phyloP scores from a whole-genome alignment of 257 asterid genomes.

The Przewalskia tangutica region DNA sequence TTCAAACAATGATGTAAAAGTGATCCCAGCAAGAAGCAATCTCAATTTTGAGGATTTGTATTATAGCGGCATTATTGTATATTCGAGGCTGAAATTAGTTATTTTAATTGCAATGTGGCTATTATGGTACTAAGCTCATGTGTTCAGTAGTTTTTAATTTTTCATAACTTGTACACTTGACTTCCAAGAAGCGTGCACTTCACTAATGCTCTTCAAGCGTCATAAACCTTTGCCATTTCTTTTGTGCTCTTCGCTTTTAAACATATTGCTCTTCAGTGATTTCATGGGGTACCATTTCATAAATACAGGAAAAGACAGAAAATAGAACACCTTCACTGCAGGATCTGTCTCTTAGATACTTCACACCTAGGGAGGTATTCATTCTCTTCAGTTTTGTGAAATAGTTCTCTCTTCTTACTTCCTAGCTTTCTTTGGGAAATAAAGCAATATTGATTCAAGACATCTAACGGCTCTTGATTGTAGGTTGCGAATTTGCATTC shows the following conservation, averaged over 20 bases:
- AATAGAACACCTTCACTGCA: constrained; percentile 30
- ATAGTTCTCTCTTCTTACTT: not conserved
- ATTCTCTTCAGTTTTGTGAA: constrained; percentile 9
- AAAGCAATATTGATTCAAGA: not conserved
- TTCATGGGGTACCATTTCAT: not conserved
- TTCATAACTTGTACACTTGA: not conserved
- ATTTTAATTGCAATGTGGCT: not conserved
- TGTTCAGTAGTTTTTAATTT: not conserved
- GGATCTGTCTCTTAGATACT: constrained; percentile 69
- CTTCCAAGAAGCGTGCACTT: not conserved
- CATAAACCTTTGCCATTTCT: not conserved
- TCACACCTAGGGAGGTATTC: constrained; percentile 89
- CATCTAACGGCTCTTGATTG: not conserved
- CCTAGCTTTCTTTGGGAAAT: not conserved
- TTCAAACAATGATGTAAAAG: not conserved
- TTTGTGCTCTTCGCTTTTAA: not conserved
- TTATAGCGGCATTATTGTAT: not conserved
- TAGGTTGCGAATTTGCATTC: constrained; percentile 91
- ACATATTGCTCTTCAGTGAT: not conserved
- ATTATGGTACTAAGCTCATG: not conserved
- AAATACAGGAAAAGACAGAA: constrained; percentile 40
- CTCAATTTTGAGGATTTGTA: not conserved
- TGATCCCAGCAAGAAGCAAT: not conserved
- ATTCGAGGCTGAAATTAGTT: not conserved
- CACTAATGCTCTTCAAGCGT: not conserved